Evolutionary conservation across 768 basidiomycete species (phyloP).

Genomic region (Gymnopilus dilepis): DNA sequence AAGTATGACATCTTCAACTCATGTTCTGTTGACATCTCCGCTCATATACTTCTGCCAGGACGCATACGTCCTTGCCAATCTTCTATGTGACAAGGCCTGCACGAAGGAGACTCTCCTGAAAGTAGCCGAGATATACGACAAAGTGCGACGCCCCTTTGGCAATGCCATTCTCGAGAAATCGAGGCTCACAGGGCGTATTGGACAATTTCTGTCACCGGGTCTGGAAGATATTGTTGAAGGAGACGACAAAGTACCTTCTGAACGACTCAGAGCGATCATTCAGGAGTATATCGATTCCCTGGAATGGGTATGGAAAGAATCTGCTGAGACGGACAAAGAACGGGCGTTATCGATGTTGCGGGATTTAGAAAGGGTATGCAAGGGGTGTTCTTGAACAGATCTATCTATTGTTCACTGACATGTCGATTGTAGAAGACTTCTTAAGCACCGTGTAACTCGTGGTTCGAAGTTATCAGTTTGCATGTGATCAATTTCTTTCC

Average conservation of each 20-base stretch:
- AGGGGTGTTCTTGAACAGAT: not conserved
- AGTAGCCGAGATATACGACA: conserved; percentile 35
- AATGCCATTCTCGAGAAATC: conserved; percentile 30
- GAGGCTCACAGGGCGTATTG: conserved; percentile 23
- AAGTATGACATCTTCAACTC: conserved; percentile 23
- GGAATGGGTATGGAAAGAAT: conserved; percentile 35
- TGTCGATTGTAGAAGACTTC: not conserved
- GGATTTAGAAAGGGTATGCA: not conserved
- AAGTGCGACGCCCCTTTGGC: conserved; percentile 30
- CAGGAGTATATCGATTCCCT: conserved; percentile 26
- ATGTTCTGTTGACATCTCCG: no score
- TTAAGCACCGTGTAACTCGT: not conserved
- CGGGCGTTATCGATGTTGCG: conserved; percentile 28
- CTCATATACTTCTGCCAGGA: conserved; percentile 33
- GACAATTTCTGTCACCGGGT: conserved; percentile 29
- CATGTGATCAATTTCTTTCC: not conserved
- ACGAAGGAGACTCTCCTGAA: conserved; percentile 25
- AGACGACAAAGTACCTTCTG: conserved; percentile 25
- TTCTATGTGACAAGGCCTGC: conserved; percentile 25
- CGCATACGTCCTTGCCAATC: conserved; percentile 40
- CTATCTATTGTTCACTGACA: not conserved
- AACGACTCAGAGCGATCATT: conserved; percentile 24
- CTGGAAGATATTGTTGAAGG: conserved; percentile 35
- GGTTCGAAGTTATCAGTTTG: not conserved
- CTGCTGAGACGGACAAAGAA: conserved; percentile 25